phyloP scores from a whole-genome alignment of 106 monocot genomes.

The Apostasia shenzhenica region DNA sequence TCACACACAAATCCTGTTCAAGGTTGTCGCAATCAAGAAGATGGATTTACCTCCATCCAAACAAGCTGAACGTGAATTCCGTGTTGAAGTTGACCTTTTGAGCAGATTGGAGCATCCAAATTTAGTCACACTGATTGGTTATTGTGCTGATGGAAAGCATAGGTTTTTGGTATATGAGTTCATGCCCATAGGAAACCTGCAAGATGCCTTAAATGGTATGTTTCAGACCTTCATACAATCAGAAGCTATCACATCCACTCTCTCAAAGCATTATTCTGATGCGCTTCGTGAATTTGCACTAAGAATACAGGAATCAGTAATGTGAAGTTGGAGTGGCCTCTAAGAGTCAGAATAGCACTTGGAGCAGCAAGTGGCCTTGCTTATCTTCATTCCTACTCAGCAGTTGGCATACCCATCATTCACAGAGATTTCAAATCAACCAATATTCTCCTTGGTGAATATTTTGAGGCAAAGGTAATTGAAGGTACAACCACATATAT shows the following conservation, averaged over 20 bases:
- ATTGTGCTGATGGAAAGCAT: conserved; percentile 83
- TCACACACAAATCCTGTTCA: background rate
- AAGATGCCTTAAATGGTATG: conserved; percentile 65
- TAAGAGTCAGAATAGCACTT: conserved; percentile 65
- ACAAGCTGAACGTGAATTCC: conserved; percentile 77
- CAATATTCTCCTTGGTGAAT: conserved; percentile 65
- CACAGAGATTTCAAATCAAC: conserved; percentile 94
- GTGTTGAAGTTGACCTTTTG: conserved; percentile 82
- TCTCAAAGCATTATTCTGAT: background rate
- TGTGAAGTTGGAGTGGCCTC: conserved; percentile 71
- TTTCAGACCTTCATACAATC: background rate
- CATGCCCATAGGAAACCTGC: conserved; percentile 77
- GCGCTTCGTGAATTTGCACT: background rate
- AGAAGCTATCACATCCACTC: background rate
- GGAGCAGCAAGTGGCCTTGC: conserved; percentile 81
- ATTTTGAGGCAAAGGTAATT: conserved; percentile 72
- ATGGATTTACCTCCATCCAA: conserved; percentile 63
- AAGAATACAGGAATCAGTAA: conserved; percentile 33
- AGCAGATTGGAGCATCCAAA: conserved; percentile 65
- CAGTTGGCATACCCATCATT: conserved; percentile 60
- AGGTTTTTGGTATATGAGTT: conserved; percentile 83
- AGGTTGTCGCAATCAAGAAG: conserved; percentile 89
- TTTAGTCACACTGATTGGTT: conserved; percentile 77
- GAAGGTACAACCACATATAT: background rate
- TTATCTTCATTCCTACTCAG: conserved; percentile 67